Conservation (phyloP, 352 stramenopile species). For the Hyaloperonospora brassicae region DNA sequence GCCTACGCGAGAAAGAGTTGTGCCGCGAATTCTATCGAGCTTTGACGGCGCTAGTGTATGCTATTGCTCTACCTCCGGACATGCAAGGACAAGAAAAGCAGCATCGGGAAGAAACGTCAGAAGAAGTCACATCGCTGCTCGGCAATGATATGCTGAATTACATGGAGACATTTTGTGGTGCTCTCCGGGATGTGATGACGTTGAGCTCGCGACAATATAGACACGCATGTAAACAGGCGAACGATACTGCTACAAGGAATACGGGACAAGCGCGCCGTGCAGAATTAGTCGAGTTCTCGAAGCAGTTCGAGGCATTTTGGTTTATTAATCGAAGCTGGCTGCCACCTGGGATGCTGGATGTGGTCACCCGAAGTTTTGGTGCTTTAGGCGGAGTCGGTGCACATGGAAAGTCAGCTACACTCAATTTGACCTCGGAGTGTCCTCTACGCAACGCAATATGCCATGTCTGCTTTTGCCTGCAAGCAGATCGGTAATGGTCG, state of each 20-base stretch:
- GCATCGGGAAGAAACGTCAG: not conserved
- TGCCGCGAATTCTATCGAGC: slow-evolving; percentile 10
- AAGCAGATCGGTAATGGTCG: slow-evolving; percentile 1
- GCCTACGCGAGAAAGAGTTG: slow-evolving; percentile 3
- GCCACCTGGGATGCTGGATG: slow-evolving; percentile 9
- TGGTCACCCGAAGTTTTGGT: slow-evolving; percentile 4
- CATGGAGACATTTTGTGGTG: slow-evolving; percentile 8
- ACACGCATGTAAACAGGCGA: not conserved
- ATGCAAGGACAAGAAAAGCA: not conserved
- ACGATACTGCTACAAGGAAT: not conserved
- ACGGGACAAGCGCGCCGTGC: not conserved
- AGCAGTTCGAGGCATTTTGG: slow-evolving; percentile 18
- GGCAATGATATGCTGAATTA: slow-evolving; percentile 8
- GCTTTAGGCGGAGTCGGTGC: not conserved
- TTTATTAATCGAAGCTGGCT: slow-evolving; percentile 19
- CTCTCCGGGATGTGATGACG: slow-evolving; percentile 2
- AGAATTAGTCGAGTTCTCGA: slow-evolving; percentile 8
- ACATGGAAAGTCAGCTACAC: too few relatives aligned
- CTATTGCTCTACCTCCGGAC: not conserved
- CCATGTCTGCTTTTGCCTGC: slow-evolving; percentile 3
- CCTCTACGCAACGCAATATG: slow-evolving; percentile 5
- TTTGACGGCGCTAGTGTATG: not conserved
- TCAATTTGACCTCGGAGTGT: not conserved
- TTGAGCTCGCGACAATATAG: not conserved
- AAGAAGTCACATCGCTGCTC: not conserved